Conservation (phyloP, 2,329 filamentous ascomycete genomes). For the Colletotrichum tanaceti region DNA sequence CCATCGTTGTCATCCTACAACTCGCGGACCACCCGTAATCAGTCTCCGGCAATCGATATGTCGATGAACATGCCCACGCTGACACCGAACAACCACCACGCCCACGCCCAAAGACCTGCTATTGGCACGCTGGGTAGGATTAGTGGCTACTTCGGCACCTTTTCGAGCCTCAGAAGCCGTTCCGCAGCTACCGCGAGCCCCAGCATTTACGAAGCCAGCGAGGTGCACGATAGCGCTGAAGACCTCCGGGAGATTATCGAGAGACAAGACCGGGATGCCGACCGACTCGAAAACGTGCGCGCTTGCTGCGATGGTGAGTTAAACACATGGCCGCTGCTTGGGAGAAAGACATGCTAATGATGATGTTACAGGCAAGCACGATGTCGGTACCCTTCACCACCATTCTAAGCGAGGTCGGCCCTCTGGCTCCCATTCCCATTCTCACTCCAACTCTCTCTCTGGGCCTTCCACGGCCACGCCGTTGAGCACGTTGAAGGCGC, state of each 20-base stretch:
- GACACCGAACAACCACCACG: slow-evolving; percentile 60
- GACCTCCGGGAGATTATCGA: slow-evolving; percentile 85
- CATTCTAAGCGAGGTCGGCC: slow-evolving; percentile 58
- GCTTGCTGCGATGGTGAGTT: slow-evolving; percentile 95
- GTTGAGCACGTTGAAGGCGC: slow-evolving; percentile 52
- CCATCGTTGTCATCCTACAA: slow-evolving; percentile 83
- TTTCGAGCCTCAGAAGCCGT: slow-evolving; percentile 66
- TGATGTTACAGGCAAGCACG: slow-evolving; percentile 72
- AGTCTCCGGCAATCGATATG: slow-evolving; percentile 66
- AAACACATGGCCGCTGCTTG: neutral
- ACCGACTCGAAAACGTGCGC: slow-evolving; percentile 91
- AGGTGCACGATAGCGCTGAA: slow-evolving; percentile 82
- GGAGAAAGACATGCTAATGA: slow-evolving; percentile 43
- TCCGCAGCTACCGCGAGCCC: slow-evolving; percentile 57
- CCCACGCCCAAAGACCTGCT: slow-evolving; percentile 48
- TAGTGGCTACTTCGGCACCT: slow-evolving; percentile 70
- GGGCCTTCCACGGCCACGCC: slow-evolving; percentile 51
- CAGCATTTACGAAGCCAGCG: slow-evolving; percentile 70
- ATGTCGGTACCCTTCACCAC: slow-evolving; percentile 71
- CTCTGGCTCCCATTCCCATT: slow-evolving; percentile 51
- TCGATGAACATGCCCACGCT: slow-evolving; percentile 67
- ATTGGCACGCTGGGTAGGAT: slow-evolving; percentile 67
- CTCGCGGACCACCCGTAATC: slow-evolving; percentile 76
- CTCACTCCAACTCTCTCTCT: slow-evolving; percentile 52
- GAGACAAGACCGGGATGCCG: slow-evolving; percentile 78